Evolutionary conservation across 2,329 filamentous ascomycete species (phyloP).

Genomic region (Exserohilum turcica): DNA sequence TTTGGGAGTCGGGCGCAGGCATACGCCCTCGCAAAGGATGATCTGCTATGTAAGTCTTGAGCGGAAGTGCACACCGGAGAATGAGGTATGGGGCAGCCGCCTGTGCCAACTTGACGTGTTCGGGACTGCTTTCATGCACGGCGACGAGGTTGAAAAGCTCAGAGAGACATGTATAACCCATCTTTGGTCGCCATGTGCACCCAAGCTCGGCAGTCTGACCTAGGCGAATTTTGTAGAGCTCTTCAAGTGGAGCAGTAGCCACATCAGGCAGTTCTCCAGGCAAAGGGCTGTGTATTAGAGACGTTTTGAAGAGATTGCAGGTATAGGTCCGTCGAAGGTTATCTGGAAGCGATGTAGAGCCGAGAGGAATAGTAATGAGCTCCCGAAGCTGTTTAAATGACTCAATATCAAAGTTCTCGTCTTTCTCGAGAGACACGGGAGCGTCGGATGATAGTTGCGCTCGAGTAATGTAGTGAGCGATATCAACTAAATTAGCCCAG

Average conservation of each 20-base stretch:
- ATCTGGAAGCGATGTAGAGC: constrained; percentile 68
- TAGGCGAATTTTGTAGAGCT: constrained; percentile 67
- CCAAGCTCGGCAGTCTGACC: constrained; percentile 74
- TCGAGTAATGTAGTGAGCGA: constrained; percentile 46
- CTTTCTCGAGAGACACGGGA: constrained; percentile 51
- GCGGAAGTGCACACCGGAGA: constrained; percentile 75
- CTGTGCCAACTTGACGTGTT: constrained; percentile 68
- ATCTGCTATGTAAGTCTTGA: constrained; percentile 88
- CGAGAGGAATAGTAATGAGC: constrained; percentile 76
- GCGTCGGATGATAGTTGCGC: constrained; percentile 46
- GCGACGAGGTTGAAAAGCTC: constrained; percentile 67
- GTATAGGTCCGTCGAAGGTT: constrained; percentile 71
- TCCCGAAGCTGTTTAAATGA: constrained; percentile 72
- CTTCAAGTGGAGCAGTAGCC: constrained; percentile 59
- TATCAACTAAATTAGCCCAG: constrained; percentile 63
- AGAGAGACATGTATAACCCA: constrained; percentile 80
- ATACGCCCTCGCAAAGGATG: constrained; percentile 85
- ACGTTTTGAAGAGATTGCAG: constrained; percentile 77
- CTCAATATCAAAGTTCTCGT: constrained; percentile 80
- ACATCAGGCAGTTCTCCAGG: constrained; percentile 62
- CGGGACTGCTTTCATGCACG: constrained; percentile 51
- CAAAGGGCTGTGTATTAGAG: constrained; percentile 76
- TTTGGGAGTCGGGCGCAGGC: constrained; percentile 83
- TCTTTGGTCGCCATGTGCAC: constrained; percentile 68
- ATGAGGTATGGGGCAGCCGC: constrained; percentile 82